Base-by-base conservation (phyloP, 805 yeast genomes). In the Wickerhamia fluorescens region DNA sequence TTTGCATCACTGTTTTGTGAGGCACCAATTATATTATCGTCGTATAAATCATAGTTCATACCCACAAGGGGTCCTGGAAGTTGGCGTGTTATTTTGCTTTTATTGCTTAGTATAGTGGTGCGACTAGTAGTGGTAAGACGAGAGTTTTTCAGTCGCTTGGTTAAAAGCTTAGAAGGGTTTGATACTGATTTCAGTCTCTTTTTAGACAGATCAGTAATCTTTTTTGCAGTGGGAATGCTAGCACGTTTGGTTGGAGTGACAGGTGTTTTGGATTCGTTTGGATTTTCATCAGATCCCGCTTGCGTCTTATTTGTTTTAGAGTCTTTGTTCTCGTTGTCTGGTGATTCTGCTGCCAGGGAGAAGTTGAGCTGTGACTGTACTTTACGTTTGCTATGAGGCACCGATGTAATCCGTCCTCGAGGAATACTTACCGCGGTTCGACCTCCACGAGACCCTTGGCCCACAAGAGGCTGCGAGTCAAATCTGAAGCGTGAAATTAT, bases 371-470 rank as follows among this genome's bases (percentile, higher is more conserved):
- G 25, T 12, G 43, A 31, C 31, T 41, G 48, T 24, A 47, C 47
- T 28, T 49, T 41, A 34, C 44, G 40, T 27, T 44, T 50, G 22
- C 42, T 31, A 12, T 45, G 18, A 7, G 40, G 32, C 6, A 41
- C 41, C 2, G 46, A 38, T n/a, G 53, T 52, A 13, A 57, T 36
- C 31, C 45, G 44, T 4, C 58, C 63, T 23, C 45, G 37, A 19
- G 49, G 53, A 28, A 25, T 30, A 19, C 45, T 31, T 4, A 43
- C 31, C 4, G 38, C 40, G 7, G 31, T 25, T 25, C 42, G 49
- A 3, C 66, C 66, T 4, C 67, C 66, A 13, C 66, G 45, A 7
- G 64, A 56, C 4, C 65, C 66, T 2, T 64, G 64, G 0, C 66
- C 66, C 27, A 49, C 57, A 1, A 61, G 34, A 1, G 65, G 65